Base-by-base conservation (phyloP, 805 yeast species). In the Scheffersomyces coipomensis region DNA sequence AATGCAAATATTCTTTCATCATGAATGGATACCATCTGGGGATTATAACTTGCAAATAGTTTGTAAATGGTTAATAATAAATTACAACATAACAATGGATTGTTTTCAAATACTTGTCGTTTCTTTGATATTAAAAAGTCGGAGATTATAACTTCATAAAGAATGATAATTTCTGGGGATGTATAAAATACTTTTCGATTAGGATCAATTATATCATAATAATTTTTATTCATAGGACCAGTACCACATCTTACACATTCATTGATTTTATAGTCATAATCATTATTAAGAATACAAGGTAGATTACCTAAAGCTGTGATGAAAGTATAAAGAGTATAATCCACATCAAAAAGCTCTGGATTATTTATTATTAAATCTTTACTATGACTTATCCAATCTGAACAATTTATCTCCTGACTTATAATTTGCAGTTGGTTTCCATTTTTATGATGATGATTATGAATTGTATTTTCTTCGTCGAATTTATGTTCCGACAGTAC, bases 21-120 rank as follows among this genome's bases (percentile, higher is more conserved):
- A 38, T 50, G 29, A 19, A 27, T 30, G 16, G 34, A 33, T 43
- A 11, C 44, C 33, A 48, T 51, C 4, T 81, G 80, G 0, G 83
- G 77, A 36, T 74, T 68, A 49, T 56, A 83, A 31, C 81, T 78
- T 3, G 70, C 53, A 41, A 81, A 76, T 1, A 82, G 51, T 47
- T 73, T 73, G 50, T 64, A 71, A 7, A 83, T 46, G 0, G 79
- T 49, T 4, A 83, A 48, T 11, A 77, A 57, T 8, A 77, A 66
- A 36, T 79, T 72, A 15, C 71, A 44, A 9, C 57, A 48, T n/a
- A 66, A 33, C n/a, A 66, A 39, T 5, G 59, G 56, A 33, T 58
- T 53, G 2, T 39, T 31, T 16, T 39, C 38, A 13, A 60, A 18
- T 9, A 32, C 23, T 1, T 35, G 29, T 11, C 19, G 29, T 19